Percentiles rank a stretch among this genome's conserved stretches.
Conservation (phyloP, 257 asterid species). For the Penstemon barbatus region DNA sequence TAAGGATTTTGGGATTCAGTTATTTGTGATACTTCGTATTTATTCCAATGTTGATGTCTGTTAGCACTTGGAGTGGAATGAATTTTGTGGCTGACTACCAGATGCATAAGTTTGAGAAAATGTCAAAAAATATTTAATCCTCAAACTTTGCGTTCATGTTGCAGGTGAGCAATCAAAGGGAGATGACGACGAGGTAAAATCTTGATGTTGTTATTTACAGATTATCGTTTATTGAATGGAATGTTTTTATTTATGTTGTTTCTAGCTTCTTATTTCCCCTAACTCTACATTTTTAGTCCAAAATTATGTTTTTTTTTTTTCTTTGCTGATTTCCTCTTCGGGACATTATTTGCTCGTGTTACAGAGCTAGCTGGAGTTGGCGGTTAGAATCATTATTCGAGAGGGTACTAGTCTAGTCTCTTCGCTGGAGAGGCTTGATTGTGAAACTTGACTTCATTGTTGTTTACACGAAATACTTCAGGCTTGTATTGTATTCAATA, state of each 20-base stretch:
- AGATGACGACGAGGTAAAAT: slow-evolving; percentile 51
- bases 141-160: slow-evolving; percentile 14
- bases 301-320: neutral
- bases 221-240: neutral
- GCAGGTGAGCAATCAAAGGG: slow-evolving; percentile 62
- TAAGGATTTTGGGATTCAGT: no score
- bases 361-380: slow-evolving; percentile 38
- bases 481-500: slow-evolving; percentile 30
- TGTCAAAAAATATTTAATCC: neutral
- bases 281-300: neutral
- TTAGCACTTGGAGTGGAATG: neutral
- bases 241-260: neutral
- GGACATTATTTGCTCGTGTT: neutral
- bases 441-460: slow-evolving; percentile 23
- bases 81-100: neutral
- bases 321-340: neutral
- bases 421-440: slow-evolving; percentile 20
- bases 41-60: no score
- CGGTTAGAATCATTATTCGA: slow-evolving; percentile 18
- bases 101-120: neutral
- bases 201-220: neutral
- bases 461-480: slow-evolving; percentile 24
- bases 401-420: slow-evolving; percentile 4
- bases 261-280: neutral
- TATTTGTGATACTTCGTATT: no score